Evolutionary conservation across 345 rosid genomes (phyloP), one percentile per base, ranked within the genome.

Genomic region (Citropsis articulata): DNA sequence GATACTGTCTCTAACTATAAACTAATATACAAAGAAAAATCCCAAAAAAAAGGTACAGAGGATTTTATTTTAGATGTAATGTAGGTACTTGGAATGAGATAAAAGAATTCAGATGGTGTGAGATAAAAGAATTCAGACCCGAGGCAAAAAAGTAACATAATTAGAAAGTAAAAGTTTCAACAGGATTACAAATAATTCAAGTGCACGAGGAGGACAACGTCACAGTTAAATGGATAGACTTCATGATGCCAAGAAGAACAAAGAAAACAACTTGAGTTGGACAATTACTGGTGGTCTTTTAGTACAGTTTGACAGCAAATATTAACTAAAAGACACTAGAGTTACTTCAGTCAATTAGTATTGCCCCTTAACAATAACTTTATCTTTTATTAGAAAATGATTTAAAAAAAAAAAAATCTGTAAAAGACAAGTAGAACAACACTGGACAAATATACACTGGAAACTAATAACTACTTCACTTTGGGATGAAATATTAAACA

Each of bases 1-100:
- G 56, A 93, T 92, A 24, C 1, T 81, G 0, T 90, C 92, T 79
- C 78, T 81, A 75, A 55, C 61, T 48, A 93, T 69, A 79, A 57
- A 63, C 97, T 92, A 79, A 56, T 66, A 79, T 36, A 27, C 71
- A 27, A 75, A 25, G 2, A 8, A 48, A 45, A 40, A 65, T 61
- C 71, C 57, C 67, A 72, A 69, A 73, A 59, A 59, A 24, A 55
- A 69, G 50, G 50, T 1, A 4, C 50, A 45, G 50, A 74, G 71
- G 36, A 70, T 6, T n/a, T 14, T 28, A 61, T 50, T 40, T 72
- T 40, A 8, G 33, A 6, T 69, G 65, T 61, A 24, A 79, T 57
- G 27, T 2, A 72, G 61, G 77, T 30, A 25, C 1, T 35, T 14
- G 59, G 16, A 48, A 50, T 72, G 61, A 33, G 70, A 57, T 65